Base-by-base conservation (phyloP, 371 early-diverging fungal species). In the Mortierella sp. region DNA sequence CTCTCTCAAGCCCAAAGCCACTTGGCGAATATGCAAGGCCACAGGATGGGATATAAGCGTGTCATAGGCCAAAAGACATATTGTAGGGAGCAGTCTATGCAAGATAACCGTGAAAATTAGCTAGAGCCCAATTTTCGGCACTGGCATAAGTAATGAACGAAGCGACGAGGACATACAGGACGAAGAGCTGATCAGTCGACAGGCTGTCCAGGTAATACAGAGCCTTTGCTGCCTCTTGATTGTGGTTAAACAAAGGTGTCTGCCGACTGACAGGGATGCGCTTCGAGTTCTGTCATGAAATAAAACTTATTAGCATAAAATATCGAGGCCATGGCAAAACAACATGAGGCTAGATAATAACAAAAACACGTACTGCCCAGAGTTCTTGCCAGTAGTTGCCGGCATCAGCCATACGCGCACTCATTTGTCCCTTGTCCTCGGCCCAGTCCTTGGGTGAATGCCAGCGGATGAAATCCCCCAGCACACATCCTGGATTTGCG, bases 401-500 rank as follows among this genome's bases (percentile, higher is more conserved):
- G 2, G 89, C 83, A 32, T 90, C 91, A 2, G 83, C 78, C 97
- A 97, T 97, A 27, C 97, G 82, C 4, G 82, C 81, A 60, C 94
- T 94, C 44, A 96, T 72, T 27, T 79, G 69, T 9, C 90, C 90
- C 26, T 78, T 80, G 24, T 56, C 64, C 37, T 78, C 79, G 28
- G 48, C 69, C 90, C 92, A 93, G 73, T 97, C 97, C 51, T 93
- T 86, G 11, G 97, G 97, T 0, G 97, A 96, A 70, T 95, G 93
- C 97, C 97, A 97, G 48, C 95, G 83, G n/a, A 97, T 93, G 85
- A 97, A 97, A 59, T 97, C 97, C 5, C 88, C 93, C 6, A 97
- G 72, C 7, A 72, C 72, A 26, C 90, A 87, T 27, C 86, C 82
- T 1, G 97, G 95, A 42, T 83, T 83, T 4, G 83, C 81, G 12